Evolutionary conservation across 2,329 filamentous ascomycete genomes (phyloP), one percentile per base, ranked within the genome.

Genomic region (Sclerotinia minor): DNA sequence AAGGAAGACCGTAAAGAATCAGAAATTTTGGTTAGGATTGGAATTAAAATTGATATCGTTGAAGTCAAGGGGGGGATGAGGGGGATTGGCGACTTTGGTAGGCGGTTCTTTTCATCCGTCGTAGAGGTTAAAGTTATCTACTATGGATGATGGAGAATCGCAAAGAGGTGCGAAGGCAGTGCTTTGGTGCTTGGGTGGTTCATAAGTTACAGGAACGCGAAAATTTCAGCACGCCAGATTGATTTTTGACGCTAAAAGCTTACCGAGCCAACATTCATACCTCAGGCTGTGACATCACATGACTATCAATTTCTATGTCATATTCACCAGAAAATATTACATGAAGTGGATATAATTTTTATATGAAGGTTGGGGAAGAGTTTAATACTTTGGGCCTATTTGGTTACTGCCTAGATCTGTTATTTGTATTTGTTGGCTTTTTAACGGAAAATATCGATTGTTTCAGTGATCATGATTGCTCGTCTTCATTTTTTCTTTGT

Each of bases 11-110:
- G 49, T 17, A 47, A 9, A 49, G 58, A 64, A 29, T 55, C 21
- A 29, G 57, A 67, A 50, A 26, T 5, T 26, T 38, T 38, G 59
- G 29, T 41, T 49, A 50, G 32, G 32, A 54, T 44, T 55, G 49
- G 15, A 38, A 67, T 54, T 53, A 55, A 52, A 63, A 38, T 63
- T 61, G 59, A 50, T 63, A 63, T 63, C 59, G 45, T 50, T 63
- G 45, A 50, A 52, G 29, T 52, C 50, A 63, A 63, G 47, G 59
- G 59, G 59, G 45, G 45, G 59, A 26, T 24, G 29, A 38, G 32
- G 59, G 45, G 45, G 44, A 63, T 63, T 63, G 59, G 59, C 45
- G 59, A 63, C 32, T 38, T 21, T 52, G 45, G 53, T 41, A 57
- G 35, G 53, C 32, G 32, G 53, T 55, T 24, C 53, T 38, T 35